Base-by-base conservation (phyloP, 2,329 filamentous ascomycete genomes). In the Trichoderma asperellum region DNA sequence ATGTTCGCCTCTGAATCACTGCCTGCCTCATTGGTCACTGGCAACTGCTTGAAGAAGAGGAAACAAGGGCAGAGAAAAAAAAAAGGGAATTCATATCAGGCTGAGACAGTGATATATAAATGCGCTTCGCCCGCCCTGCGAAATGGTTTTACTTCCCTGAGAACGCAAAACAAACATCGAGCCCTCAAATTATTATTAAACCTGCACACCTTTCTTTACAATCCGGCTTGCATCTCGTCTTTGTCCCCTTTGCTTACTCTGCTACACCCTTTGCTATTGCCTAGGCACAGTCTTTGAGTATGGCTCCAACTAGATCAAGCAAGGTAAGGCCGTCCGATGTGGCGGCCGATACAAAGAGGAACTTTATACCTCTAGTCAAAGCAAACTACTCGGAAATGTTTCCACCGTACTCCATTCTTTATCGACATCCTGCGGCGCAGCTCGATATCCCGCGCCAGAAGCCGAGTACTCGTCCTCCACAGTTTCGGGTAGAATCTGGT, bases 301-400 rank as follows among this genome's bases (percentile, higher is more conserved):
- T 81, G 79, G 76, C 76, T 52, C 75, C 79, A 27, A 68, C 71
- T 55, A 79, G 73, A 71, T 74, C 77, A 35, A 75, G 75, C 69
- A 75, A 76, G 37, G 76, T 79, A 61, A 76, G 77, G 74, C 79
- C 80, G 37, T 80, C 89, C 52, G 90, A 93, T 72, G 87, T 93
- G 66, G 91, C 91, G 67, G 86, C 88, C 32, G 90, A 92, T 77
- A 91, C 90, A n/a, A 92, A 92, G 79, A 86, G 84, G 74, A 85
- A 85, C 70, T 91, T 89, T 76, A 89, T 92, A 72, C 90, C 91
- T 18, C 81, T 86, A 71, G 87, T 92, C 74, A 86, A 83, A 75
- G 81, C 83, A 43, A 82, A 86, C 75, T 88, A 86, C 79, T 83
- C 80, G 70, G 81, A 83, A 68, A 79, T 80, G 74, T 91, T 82